A percentile compares a stretch with the other conserved stretches of the same genome.
These are phyloP conservation scores for Daldinia childiae DNA, from an alignment of 495 filamentous ascomycete genomes.

Conservation along the genomic window DNA sequence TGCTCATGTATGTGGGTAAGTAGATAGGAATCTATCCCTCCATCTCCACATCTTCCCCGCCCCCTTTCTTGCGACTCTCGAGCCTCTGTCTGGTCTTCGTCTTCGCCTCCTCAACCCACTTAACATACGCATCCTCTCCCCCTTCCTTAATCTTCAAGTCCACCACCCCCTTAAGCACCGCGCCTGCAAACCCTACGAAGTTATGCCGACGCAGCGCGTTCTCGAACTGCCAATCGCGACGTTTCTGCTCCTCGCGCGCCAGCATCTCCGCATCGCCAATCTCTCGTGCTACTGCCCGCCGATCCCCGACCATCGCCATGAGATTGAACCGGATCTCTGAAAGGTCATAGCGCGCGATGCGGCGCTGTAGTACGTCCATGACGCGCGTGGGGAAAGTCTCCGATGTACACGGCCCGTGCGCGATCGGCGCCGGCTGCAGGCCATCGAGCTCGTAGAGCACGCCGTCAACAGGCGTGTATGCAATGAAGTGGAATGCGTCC, in stretches of 20 bases:
- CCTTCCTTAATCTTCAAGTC: slow-evolving; percentile 71
- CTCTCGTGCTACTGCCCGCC: slow-evolving; percentile 76
- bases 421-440: slow-evolving; percentile 89
- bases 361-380: slow-evolving; percentile 83
- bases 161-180: slow-evolving; percentile 87
- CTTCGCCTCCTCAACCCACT: slow-evolving; percentile 84
- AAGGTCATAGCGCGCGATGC: slow-evolving; percentile 85
- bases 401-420: slow-evolving; percentile 76
- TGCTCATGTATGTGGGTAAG: neutral
- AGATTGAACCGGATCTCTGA: slow-evolving; percentile 95
- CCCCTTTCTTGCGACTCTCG: slow-evolving; percentile 59
- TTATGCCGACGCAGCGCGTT: slow-evolving; percentile 93
- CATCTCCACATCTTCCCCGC: slow-evolving; percentile 57
- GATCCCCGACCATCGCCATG: slow-evolving; percentile 88
- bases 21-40: slow-evolving; percentile 44
- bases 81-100: slow-evolving; percentile 73
- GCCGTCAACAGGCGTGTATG: slow-evolving; percentile 84
- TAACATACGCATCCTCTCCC: slow-evolving; percentile 68
- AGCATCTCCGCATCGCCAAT: slow-evolving; percentile 83
- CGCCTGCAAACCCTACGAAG: slow-evolving; percentile 94
- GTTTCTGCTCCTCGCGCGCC: slow-evolving; percentile 82
- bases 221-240: slow-evolving; percentile 91
- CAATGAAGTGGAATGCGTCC: slow-evolving; percentile 98
- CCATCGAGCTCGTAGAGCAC: slow-evolving; percentile 94
- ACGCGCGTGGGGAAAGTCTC: slow-evolving; percentile 82